A percentile compares a stretch with the other conserved stretches of the same genome.
phyloP scores from a whole-genome alignment of 2,329 filamentous ascomycete genomes.

The Magnaporthiopsis incrustans region DNA sequence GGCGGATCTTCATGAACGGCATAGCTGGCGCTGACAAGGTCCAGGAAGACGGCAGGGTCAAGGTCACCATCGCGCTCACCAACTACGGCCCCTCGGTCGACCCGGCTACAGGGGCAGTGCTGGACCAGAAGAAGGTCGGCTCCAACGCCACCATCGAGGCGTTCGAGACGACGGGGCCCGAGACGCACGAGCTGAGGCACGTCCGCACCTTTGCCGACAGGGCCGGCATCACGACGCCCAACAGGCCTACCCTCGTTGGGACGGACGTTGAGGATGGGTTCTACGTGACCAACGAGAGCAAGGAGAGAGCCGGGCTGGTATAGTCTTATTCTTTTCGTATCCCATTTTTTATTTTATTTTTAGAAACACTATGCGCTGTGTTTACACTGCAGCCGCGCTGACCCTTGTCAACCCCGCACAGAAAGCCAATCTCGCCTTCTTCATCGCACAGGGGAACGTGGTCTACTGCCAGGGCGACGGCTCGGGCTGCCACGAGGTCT shows the following conservation, averaged over 20 bases:
- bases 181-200: slow-evolving; percentile 15
- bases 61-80: slow-evolving; percentile 17
- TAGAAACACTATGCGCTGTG: no score
- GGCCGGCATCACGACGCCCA: slow-evolving; percentile 17
- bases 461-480: slow-evolving; percentile 17
- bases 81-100: slow-evolving; percentile 21
- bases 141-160: slow-evolving; percentile 15
- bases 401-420: neutral
- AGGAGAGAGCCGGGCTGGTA: slow-evolving; percentile 15
- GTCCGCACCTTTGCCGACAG: slow-evolving; percentile 15
- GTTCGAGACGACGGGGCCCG: slow-evolving; percentile 10
- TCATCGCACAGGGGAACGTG: slow-evolving; percentile 20
- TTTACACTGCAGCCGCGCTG: no score
- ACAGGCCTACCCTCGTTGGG: slow-evolving; percentile 17
- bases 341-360: no score
- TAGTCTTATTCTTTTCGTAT: slow-evolving; percentile 1
- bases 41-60: slow-evolving; percentile 13
- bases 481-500: slow-evolving; percentile 16
- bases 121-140: slow-evolving; percentile 12
- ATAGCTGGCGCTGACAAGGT: slow-evolving; percentile 17
- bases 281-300: slow-evolving; percentile 20
- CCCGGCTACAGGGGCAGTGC: slow-evolving; percentile 12
- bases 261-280: slow-evolving; percentile 13
- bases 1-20: slow-evolving; percentile 21
- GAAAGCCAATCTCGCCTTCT: slow-evolving; percentile 13